Evolutionary conservation across 306 rosid genomes (phyloP), one percentile per base, ranked within the genome.

Genomic region (Mimosa pudica): DNA sequence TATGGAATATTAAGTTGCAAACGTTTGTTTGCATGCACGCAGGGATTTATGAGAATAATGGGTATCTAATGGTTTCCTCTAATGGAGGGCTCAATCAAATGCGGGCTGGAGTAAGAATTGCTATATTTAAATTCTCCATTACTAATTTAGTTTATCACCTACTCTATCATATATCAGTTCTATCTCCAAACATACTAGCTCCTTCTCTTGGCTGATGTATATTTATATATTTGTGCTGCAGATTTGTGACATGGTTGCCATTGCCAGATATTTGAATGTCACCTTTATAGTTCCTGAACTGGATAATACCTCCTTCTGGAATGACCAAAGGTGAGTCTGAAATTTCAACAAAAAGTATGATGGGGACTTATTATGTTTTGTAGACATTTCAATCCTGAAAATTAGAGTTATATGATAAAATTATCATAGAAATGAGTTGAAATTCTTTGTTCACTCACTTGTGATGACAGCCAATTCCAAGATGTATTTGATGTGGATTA

Each of bases 81-180:
- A 91, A 89, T 38, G 96, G 96, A 79, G 93, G 96, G 73, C 79
- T 91, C 60, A 91, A 89, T 85, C 96, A 91, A 85, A 91, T 86
- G 93, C 73, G 96, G 70, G 85, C 89, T 10, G 96, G 92, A 66
- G 96, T 87, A 85, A 82, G 93, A 13, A 66, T 38, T 36, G 32
- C 36, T 20, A 38, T 36, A 38, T 12, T 24, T 64, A 10, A 4
- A 1, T 11, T 33, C 36, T 5, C 17, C 45, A 32, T 3, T 11
- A 4, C 30, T 24, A 24, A 24, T 24, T 33, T 33, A 33, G 44
- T 63, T 13, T 36, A 32, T 32, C 18, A 32, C 16, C 8, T 20
- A 24, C 12, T 61, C 41, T 11, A 62, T 32, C 7, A 32, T 51
- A 51, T 13, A 51, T 62, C 48, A 14, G 38, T 73, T 41, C 5